Evolutionary conservation across 169 alveolate genomes (phyloP), one percentile per base, ranked within the genome.

Genomic region (Cryptosporidium sp.): DNA sequence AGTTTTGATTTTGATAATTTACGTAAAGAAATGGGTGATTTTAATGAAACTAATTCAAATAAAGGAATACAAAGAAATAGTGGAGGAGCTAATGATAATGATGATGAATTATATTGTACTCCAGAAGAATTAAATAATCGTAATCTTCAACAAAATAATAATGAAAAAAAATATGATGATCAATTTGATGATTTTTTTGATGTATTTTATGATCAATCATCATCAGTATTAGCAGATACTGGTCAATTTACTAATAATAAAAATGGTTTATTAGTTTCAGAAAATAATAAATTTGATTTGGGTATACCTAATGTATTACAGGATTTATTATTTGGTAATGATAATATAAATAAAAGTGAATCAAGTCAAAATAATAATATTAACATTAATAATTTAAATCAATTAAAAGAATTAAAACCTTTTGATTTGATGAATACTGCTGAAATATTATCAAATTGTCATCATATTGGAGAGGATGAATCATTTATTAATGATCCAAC

Each of bases 171-270:
- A 42, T 10, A 23, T 21, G 65, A 23, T 80, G 89, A 58, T 35
- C 14, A 14, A 9, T 80, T 80, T 80, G 89, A 65, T 80, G 89
- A 80, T 67, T 80, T 80, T 21, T 80, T 80, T 62, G 89, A 80
- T 42, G 44, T 80, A 61, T 80, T 80, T 60, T 80, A 80, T 42
- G 89, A 80, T 60, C 89, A 60, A 80, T 61, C 89, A 48, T 62
- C 73, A 6, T 42, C 75, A 29, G 60, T 80, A 42, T 21, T 67
- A 26, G 75, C 68, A 21, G 75, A 80, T 80, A 80, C 56, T 5
- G 75, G 75, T 2, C 89, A 80, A 62, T 26, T 80, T 80, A 42
- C 48, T 18, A 65, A 37, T 35, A 1, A 10, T 29, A 80, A 80
- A 5, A 58, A 65, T 62, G 56, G 62, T 21, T 45, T 53, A 44